Base-by-base conservation (phyloP, 441 rosid genomes). In the Euphorbia schlechtendalii region DNA sequence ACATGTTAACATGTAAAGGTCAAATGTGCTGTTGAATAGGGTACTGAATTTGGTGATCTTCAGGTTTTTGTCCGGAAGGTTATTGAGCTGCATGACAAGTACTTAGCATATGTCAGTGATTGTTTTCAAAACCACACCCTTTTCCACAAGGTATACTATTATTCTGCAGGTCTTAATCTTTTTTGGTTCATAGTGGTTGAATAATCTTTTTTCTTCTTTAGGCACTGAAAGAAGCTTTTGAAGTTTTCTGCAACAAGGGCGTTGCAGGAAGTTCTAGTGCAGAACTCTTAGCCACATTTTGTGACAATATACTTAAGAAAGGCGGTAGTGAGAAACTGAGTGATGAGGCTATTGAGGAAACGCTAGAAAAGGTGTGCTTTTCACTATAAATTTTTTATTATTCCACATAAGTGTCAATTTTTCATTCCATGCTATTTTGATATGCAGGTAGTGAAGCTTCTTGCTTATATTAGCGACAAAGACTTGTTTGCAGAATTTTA, bases 201-300 rank as follows among this genome's bases (percentile, higher is more conserved):
- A 54, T 22, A 20, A 58, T 64, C 61, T 2, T 48, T 55, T 48
- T 61, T 65, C 15, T 68, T 64, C 55, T 63, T 21, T 56, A 94
- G 99, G 96, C 96, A 34, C 77, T 91, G 73, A 95, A 92, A 78
- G 99, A 89, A 71, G 99, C 99, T 69, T 89, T 95, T 74, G 98
- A 94, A 86, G 80, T 87, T 24, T 87, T 90, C 69, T 90, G 96
- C 82, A 91, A 89, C 76, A 93, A 93, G 82, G 84, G 83, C 28
- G 96, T 93, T 0, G 83, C 89, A 69, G 99, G 99, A 64, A 86
- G 96, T 71, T 87, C 99, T 3, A 90, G 95, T 87, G 96, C 99
- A 0, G 99, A 93, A 71, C 76, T 93, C 58, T 79, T 93, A 62
- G 96, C 97, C 28, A 87, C 91, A n/a, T 93, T 87, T 68, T 93